These are phyloP conservation scores for Monilinia aucupariae DNA, from an alignment of 2,329 filamentous ascomycete genomes.

Conservation along the genomic window DNA sequence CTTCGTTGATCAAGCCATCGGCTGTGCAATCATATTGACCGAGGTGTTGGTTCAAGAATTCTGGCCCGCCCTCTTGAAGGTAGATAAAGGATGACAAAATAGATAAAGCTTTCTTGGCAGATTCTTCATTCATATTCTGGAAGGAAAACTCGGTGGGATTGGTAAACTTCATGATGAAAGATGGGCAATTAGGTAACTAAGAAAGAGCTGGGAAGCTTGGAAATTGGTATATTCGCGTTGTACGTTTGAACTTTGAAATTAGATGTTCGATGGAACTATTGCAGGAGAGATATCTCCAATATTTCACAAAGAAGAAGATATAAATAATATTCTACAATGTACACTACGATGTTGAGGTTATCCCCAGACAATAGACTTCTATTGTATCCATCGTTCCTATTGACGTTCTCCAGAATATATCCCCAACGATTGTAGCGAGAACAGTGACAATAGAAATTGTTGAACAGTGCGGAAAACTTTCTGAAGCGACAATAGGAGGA, in stretches of 20 bases:
- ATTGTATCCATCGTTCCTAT: background rate
- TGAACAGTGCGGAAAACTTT: background rate
- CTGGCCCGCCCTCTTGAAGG: background rate
- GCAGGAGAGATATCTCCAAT: background rate
- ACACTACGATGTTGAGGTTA: background rate
- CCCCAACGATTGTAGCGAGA: background rate
- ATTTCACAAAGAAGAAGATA: background rate
- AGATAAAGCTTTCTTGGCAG: background rate
- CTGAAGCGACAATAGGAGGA: background rate
- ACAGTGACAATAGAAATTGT: background rate
- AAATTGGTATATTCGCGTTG: background rate
- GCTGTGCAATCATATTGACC: background rate
- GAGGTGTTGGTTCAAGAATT: background rate
- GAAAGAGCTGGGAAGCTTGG: background rate
- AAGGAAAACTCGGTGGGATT: background rate
- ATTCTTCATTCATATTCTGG: background rate
- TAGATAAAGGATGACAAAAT: background rate
- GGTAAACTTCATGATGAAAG: background rate
- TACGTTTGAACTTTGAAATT: background rate
- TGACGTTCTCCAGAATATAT: background rate
- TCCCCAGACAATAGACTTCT: background rate
- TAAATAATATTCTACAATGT: background rate
- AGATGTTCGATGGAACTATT: background rate
- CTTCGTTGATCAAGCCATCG: slow-evolving; percentile 4
- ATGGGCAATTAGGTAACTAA: background rate